phyloP scores from a whole-genome alignment of 164 flowering plant species.

The Chloranthus sessilifolius region DNA sequence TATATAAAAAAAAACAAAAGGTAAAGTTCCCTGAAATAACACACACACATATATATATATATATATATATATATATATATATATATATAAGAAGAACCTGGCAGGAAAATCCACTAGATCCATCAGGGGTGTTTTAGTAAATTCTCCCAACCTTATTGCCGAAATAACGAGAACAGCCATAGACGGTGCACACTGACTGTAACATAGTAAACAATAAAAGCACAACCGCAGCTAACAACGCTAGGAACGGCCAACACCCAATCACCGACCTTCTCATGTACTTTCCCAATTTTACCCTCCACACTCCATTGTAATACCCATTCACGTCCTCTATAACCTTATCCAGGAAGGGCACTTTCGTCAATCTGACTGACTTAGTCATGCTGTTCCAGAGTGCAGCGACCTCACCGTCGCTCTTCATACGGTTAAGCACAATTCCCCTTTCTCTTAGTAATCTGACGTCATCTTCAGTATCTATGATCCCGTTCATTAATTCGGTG shows the following conservation, averaged over 20 bases:
- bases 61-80: no score
- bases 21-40: no score
- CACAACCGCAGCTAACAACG: slow-evolving; percentile 14
- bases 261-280: slow-evolving; percentile 13
- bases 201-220: slow-evolving; percentile 12
- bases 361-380: slow-evolving; percentile 13
- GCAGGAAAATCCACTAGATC: no score
- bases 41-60: no score
- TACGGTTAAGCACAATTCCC: slow-evolving; percentile 13
- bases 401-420: slow-evolving; percentile 21
- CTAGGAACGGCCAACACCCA: slow-evolving; percentile 14
- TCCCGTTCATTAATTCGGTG: slow-evolving; percentile 26
- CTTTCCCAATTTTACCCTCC: slow-evolving; percentile 12
- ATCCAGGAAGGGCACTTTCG: slow-evolving; percentile 11
- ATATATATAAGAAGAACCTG: no score
- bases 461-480: slow-evolving; percentile 24
- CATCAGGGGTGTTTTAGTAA: no score
- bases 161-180: slow-evolving; percentile 2
- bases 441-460: slow-evolving; percentile 16
- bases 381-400: slow-evolving; percentile 18
- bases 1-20: no score
- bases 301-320: slow-evolving; percentile 12
- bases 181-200: slow-evolving; percentile 17
- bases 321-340: slow-evolving; percentile 20
- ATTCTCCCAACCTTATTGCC: no score